Evolutionary conservation across 306 rosid species (phyloP).

Genomic region (Carpinus viminea): DNA sequence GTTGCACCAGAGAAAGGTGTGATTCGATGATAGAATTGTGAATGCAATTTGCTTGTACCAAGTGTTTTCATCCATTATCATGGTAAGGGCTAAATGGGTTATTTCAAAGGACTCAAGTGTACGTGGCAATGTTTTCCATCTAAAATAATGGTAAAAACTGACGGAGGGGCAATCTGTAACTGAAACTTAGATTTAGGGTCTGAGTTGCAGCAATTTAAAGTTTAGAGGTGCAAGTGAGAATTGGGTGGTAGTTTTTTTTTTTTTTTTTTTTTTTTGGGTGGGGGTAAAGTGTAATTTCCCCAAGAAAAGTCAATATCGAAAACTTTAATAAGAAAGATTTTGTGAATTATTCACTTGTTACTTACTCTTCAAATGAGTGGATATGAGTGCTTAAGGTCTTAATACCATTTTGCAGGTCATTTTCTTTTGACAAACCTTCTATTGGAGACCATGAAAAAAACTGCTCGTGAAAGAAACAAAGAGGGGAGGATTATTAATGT

Average conservation of each 20-base stretch:
- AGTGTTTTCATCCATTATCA: slow-evolving; percentile 65
- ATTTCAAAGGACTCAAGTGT: too few relatives aligned
- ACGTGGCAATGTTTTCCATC: too few relatives aligned
- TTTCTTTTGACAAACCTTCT: slow-evolving; percentile 79
- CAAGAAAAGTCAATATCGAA: too few relatives aligned
- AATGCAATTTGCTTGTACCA: slow-evolving; percentile 66
- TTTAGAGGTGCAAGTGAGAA: too few relatives aligned
- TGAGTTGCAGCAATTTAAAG: too few relatives aligned
- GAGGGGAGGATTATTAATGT: slow-evolving; percentile 79
- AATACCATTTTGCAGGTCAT: slow-evolving; percentile 54
- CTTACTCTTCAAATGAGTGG: slow-evolving; percentile 1
- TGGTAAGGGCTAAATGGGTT: slow-evolving; percentile 38
- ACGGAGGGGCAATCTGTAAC: too few relatives aligned
- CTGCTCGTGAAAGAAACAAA: slow-evolving; percentile 51
- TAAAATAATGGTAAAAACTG: too few relatives aligned
- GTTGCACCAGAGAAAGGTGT: slow-evolving; percentile 67
- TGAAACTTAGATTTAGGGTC: too few relatives aligned
- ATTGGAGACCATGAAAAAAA: slow-evolving; percentile 75
- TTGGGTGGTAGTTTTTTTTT: too few relatives aligned
- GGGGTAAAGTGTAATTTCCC: too few relatives aligned
- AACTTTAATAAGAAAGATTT: neutral
- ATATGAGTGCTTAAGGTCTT: neutral
- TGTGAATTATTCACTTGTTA: neutral
- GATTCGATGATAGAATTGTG: slow-evolving; percentile 88
- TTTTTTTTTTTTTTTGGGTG: too few relatives aligned